Evolutionary conservation across 2,329 filamentous ascomycete genomes (phyloP), one percentile per base, ranked within the genome.

Genomic region (Cordyceps fumosorosea): DNA sequence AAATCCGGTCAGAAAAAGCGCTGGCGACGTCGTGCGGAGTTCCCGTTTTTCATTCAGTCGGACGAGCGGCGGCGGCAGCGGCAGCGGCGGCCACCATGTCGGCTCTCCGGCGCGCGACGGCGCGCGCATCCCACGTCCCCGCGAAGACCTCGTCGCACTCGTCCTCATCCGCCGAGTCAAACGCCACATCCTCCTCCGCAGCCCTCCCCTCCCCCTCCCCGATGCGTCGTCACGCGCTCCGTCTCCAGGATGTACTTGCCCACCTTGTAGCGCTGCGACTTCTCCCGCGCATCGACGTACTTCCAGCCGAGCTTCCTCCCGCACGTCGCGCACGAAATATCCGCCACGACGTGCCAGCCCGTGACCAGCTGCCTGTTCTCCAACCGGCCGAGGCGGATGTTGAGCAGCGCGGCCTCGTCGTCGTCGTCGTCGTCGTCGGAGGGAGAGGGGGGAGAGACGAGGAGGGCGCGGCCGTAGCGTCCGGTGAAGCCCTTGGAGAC

Each of bases 221-320:
- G 77, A 52, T 78, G 76, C 14, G 78, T 75, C 26, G 82, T 77
- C 18, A 87, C 81, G 59, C 83, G 76, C 70, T 82, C 80, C 45
- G 81, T 84, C 75, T 89, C 86, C 45, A 89, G 71, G 34, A 89
- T 88, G 69, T 84, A 89, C 71, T 88, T 89, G 66, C 85, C 85
- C 56, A 88, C 78, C 73, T 89, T 89, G 77, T 89, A 89, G 69
- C 79, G 80, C 71, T 89, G 86, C 53, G 77, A 73, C 61, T 75
- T 68, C 66, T 88, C 83, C 64, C 79, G 80, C 1, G 86, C 85
- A 69, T 86, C 83, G 50, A 88, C 78, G 68, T 89, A 89, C 72
- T 88, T 88, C 86, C 86, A 89, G 20, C 86, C 86, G 10, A 89
- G 69, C 67, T 83, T 83, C 57, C 75, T 76, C 29, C 75, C 74